phyloP scores from a whole-genome alignment of 2,329 filamentous ascomycete genomes.

The Colletotrichum tabaci region DNA sequence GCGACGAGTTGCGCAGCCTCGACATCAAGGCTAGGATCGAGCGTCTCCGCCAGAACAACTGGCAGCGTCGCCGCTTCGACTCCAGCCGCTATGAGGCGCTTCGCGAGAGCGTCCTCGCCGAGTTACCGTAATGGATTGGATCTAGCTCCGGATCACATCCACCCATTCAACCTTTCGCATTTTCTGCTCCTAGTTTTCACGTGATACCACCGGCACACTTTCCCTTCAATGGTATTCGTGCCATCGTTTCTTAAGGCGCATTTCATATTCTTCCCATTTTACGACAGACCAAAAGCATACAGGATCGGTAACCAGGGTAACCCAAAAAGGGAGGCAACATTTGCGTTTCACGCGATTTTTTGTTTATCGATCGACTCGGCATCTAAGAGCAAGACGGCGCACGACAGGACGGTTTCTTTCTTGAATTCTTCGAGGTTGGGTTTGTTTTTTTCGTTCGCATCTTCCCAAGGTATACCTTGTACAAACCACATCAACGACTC shows the following conservation, averaged over 20 bases:
- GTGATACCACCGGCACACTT: conserved; percentile 35
- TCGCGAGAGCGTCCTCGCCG: conserved; percentile 65
- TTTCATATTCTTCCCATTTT: not conserved
- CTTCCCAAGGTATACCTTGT: conserved; percentile 31
- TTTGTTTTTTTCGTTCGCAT: not conserved
- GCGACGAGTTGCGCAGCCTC: conserved; percentile 55
- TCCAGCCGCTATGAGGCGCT: conserved; percentile 66
- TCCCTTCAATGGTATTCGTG: not conserved
- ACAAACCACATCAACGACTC: conserved; percentile 29
- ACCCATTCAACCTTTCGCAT: not conserved
- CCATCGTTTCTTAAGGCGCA: not conserved
- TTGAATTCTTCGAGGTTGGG: not conserved
- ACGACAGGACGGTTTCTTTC: conserved; percentile 2
- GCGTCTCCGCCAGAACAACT: conserved; percentile 67
- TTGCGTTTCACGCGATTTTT: not conserved
- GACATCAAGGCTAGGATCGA: conserved; percentile 68
- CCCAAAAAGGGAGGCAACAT: not conserved
- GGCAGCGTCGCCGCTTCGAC: conserved; percentile 71
- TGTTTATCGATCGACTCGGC: not conserved
- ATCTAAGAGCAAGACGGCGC: conserved; percentile 11
- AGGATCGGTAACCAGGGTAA: not conserved
- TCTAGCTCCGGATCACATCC: conserved; percentile 22
- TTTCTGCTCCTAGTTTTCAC: conserved; percentile 2
- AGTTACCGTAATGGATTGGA: conserved; percentile 55
- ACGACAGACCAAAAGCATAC: conserved; percentile 17